A percentile compares a stretch with the other conserved stretches of the same genome.
Evolutionary conservation across 345 rosid genomes (phyloP).

Genomic region (Luvunga scandens): DNA sequence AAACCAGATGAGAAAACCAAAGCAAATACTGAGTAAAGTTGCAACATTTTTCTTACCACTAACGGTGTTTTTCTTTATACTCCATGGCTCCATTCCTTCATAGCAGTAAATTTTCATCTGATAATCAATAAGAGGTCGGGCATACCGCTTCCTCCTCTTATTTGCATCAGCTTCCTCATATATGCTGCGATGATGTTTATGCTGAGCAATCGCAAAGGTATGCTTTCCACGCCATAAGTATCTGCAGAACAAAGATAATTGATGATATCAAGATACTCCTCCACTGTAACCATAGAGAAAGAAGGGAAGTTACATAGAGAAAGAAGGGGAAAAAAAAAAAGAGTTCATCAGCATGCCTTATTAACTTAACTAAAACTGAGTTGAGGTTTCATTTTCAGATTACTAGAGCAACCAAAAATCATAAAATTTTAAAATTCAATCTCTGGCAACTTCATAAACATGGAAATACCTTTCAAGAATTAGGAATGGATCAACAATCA

Average conservation of each 20-base stretch:
- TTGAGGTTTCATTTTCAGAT: not conserved
- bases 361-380: not conserved
- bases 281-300: not conserved
- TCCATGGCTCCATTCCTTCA: constrained; percentile 96
- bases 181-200: constrained; percentile 79
- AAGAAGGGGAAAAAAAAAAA: too few species aligned
- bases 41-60: constrained; percentile 51
- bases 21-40: not conserved
- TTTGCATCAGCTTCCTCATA: constrained; percentile 98
- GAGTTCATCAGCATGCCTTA: not conserved
- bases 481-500: constrained; percentile 81
- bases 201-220: constrained; percentile 93
- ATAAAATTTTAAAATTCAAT: not conserved
- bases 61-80: constrained; percentile 56
- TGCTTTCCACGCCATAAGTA: constrained; percentile 90
- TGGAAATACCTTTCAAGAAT: constrained; percentile 77
- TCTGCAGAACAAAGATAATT: constrained; percentile 34
- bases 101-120: constrained; percentile 91
- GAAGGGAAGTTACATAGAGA: too few species aligned
- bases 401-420: not conserved
- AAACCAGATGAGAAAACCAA: not conserved
- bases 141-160: constrained; percentile 89
- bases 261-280: not conserved
- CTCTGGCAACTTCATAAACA: not conserved
- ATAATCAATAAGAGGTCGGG: constrained; percentile 90